Evolutionary conservation across 192 early-diverging fungal genomes (phyloP).

Genomic region (Entrophospora sp.): DNA sequence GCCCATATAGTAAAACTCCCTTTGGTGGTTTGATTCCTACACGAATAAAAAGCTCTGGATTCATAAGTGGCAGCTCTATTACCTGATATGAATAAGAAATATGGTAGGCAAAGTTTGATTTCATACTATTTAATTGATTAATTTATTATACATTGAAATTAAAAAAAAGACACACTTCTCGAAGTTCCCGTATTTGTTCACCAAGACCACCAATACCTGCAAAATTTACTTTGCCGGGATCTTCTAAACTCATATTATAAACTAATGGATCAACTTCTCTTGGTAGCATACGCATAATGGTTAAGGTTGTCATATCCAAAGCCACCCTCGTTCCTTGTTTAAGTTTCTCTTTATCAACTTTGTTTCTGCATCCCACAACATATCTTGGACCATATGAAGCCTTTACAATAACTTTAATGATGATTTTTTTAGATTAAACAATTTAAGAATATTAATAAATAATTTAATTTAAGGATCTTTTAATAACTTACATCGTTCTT

Average conservation of each 20-base stretch:
- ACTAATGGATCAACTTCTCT: conserved; percentile 98
- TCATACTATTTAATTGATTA: background rate
- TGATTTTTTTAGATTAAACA: too few relatives aligned
- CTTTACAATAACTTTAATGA: conserved; percentile 92
- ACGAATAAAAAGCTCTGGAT: conserved; percentile 95
- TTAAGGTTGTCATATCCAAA: conserved; percentile 98
- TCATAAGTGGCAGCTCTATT: conserved; percentile 97
- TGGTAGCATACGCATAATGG: conserved; percentile 99
- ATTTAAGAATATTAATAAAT: too few relatives aligned
- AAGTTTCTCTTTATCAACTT: conserved; percentile 89
- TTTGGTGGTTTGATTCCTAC: conserved; percentile 99
- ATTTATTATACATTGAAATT: background rate
- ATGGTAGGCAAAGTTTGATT: background rate
- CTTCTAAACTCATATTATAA: conserved; percentile 98
- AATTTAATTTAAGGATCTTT: background rate
- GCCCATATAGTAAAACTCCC: conserved; percentile 93
- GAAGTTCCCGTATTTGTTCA: conserved; percentile 95
- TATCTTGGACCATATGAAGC: conserved; percentile 93
- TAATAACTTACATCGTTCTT: conserved; percentile 73
- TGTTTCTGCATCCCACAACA: conserved; percentile 93
- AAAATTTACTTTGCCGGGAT: conserved; percentile 92
- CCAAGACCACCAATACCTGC: conserved; percentile 91
- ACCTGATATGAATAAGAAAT: conserved; percentile 40
- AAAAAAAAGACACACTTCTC: conserved; percentile 55
- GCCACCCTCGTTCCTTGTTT: conserved; percentile 97